Percentiles rank a stretch among this genome's conserved stretches.
These are phyloP conservation scores for Penium margaritaceum DNA, from an alignment of 139 green algal species.

Conservation along the genomic window DNA sequence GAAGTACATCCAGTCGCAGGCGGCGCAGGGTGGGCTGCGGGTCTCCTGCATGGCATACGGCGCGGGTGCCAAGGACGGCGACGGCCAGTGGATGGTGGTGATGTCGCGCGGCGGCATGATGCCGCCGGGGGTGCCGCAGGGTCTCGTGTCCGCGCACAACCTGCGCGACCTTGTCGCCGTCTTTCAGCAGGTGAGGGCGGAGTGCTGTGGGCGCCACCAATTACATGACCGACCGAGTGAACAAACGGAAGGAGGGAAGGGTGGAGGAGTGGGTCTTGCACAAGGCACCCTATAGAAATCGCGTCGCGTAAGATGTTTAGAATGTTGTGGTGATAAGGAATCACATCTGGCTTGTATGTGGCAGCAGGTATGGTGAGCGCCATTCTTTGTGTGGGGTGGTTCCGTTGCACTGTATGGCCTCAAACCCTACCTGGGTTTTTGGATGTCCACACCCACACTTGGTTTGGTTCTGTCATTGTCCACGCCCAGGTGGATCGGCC, in stretches of 20 bases:
- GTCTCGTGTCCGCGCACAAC: not conserved
- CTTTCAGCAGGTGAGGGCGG: not conserved
- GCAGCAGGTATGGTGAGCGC: no score
- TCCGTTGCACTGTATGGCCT: no score
- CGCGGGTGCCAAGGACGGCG: no score
- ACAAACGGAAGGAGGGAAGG: no score
- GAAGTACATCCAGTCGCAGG: slow-evolving; percentile 5
- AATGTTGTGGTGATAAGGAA: not conserved
- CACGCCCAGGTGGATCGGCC: no score
- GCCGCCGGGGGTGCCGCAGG: not conserved
- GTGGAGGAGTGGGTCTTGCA: not conserved
- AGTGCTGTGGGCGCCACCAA: no score
- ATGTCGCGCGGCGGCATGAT: slow-evolving; percentile 1
- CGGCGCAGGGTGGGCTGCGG: not conserved
- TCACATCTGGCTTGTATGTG: not conserved
- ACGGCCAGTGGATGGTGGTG: slow-evolving; percentile 5
- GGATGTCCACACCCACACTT: no score
- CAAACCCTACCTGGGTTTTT: no score
- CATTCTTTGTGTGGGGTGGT: no score
- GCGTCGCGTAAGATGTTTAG: not conserved
- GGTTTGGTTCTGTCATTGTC: no score
- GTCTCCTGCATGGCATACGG: not conserved
- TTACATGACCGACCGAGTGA: no score
- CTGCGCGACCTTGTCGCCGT: not conserved
- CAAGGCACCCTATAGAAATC: not conserved